Percentiles rank a stretch among this genome's conserved stretches.
Conservation (phyloP, 1,284 basidiomycete species). For the Neotropicomus parvogracilis region DNA sequence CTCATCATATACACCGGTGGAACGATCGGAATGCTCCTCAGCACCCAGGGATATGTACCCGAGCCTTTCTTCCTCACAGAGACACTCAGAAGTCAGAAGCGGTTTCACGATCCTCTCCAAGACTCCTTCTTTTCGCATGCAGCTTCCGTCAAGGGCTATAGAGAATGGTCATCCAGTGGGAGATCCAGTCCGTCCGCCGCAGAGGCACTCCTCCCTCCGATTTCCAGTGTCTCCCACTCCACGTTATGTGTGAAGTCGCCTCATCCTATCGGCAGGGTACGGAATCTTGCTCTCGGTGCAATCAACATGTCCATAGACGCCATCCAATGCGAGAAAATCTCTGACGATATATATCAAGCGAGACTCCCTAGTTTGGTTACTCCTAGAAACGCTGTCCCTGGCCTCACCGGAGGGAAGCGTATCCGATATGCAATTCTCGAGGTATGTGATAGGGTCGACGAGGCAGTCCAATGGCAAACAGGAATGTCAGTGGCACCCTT, state of each 20-base stretch:
- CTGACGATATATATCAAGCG: slow-evolving; percentile 65
- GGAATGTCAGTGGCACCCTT: slow-evolving; percentile 67
- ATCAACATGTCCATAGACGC: slow-evolving; percentile 26
- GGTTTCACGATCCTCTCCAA: slow-evolving; percentile 83
- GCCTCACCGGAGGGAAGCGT: slow-evolving; percentile 58
- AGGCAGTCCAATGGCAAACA: slow-evolving; percentile 6
- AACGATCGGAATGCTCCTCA: slow-evolving; percentile 84
- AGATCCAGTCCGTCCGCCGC: slow-evolving; percentile 43
- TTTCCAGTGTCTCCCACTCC: slow-evolving; percentile 35
- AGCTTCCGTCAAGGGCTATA: slow-evolving; percentile 66
- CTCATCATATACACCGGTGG: slow-evolving; percentile 84
- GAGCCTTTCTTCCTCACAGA: slow-evolving; percentile 86
- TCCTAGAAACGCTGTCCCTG: slow-evolving; percentile 60
- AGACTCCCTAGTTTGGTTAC: slow-evolving; percentile 73
- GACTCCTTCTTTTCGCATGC: slow-evolving; percentile 77
- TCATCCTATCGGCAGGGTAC: slow-evolving; percentile 56
- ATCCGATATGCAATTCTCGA: slow-evolving; percentile 80
- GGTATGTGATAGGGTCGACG: slow-evolving; percentile 40
- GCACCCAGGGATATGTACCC: slow-evolving; percentile 78
- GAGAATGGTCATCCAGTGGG: slow-evolving; percentile 65
- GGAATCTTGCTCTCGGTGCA: slow-evolving; percentile 36
- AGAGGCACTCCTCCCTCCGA: neutral
- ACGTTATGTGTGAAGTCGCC: slow-evolving; percentile 69
- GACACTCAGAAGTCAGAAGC: slow-evolving; percentile 73
- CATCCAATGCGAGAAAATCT: slow-evolving; percentile 48